Base-by-base conservation (phyloP, 2,329 filamentous ascomycete species). In the Didymella exigua region DNA sequence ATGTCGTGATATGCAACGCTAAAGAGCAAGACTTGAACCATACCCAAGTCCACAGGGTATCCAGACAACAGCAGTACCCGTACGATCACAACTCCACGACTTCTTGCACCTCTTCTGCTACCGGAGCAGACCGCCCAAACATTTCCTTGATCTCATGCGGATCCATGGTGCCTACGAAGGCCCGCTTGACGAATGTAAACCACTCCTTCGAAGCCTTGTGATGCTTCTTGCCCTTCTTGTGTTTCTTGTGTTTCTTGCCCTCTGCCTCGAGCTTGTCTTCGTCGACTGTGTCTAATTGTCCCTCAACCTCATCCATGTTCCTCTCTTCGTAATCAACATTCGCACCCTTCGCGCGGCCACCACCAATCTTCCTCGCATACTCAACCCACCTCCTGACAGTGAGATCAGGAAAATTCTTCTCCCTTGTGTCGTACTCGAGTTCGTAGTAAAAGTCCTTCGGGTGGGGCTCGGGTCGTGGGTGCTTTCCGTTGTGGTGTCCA, bases 341-440 rank as follows among this genome's bases (percentile, higher is more conserved):
- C 10, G 47, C 37, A 11, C 41, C 38, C 58, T 57, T 70, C 56
- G 49, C 62, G 7, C 63, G 64, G 27, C 77, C 78, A 47, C 84
- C 78, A 2, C 89, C 90, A 68, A 98, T 96, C 49, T 88, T 82
- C 59, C 88, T 85, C 10, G 95, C 95, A 42, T 98, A 81, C 57
- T 89, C 83, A 38, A 98, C 78, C 71, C 89, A 89, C 71, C 86
- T 96, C 59, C 85, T 82, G 47, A 97, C 89, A 0, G 93, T 98
- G 73, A 99, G 77, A 75, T 98, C 93, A 57, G 85, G 83, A 72
- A 93, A 97, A 1, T 88, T 75, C 54, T 85, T 77, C 71, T 98
- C 92, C 50, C 85, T 88, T 0, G 93, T 98, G 72, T 87, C 87
- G 73, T 99, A 99, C 73, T 96, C 91, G 43, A 96, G 80, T 70